Percentiles rank a stretch among this genome's conserved stretches.
Evolutionary conservation across 2,329 filamentous ascomycete genomes (phyloP).

Genomic region (Plenodomus biglobosus): DNA sequence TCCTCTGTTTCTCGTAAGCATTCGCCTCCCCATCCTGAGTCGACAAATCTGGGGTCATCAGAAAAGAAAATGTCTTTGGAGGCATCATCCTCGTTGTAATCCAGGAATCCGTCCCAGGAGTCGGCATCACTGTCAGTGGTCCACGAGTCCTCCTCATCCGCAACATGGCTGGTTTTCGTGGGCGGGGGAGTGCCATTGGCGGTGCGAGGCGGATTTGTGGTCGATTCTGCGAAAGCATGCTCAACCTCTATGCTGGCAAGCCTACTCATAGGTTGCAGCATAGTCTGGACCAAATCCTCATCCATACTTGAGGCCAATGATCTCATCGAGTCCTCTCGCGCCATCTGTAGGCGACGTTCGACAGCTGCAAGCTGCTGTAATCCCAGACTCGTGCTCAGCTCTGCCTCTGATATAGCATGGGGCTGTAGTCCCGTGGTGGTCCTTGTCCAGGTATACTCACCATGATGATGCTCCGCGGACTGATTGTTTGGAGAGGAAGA

Average conservation of each 20-base stretch:
- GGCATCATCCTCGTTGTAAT: constrained; percentile 57
- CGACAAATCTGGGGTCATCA: constrained; percentile 64
- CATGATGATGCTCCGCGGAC: constrained; percentile 53
- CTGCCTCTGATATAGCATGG: not conserved
- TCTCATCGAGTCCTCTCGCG: constrained; percentile 33
- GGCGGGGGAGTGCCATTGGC: constrained; percentile 15
- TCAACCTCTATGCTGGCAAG: constrained; percentile 30
- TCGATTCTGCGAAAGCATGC: constrained; percentile 15
- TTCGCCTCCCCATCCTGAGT: constrained; percentile 73
- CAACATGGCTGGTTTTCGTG: constrained; percentile 10
- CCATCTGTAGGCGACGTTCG: constrained; percentile 23
- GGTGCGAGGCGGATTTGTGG: constrained; percentile 3
- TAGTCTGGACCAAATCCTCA: constrained; percentile 40
- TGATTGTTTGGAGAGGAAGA: constrained; percentile 24
- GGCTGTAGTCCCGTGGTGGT: constrained; percentile 13
- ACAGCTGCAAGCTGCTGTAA: constrained; percentile 19
- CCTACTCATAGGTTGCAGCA: constrained; percentile 49
- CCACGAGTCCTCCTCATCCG: constrained; percentile 34
- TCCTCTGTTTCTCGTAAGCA: constrained; percentile 96
- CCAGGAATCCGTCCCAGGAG: constrained; percentile 37
- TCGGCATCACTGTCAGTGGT: constrained; percentile 44
- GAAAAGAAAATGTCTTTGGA: constrained; percentile 59
- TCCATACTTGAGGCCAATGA: constrained; percentile 38
- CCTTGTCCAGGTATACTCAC: constrained; percentile 50
- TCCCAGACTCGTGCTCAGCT: constrained; percentile 23